Percentiles rank a stretch among this genome's conserved stretches.
Conservation (phyloP, 495 filamentous ascomycete genomes). For the Neurospora pannonica region DNA sequence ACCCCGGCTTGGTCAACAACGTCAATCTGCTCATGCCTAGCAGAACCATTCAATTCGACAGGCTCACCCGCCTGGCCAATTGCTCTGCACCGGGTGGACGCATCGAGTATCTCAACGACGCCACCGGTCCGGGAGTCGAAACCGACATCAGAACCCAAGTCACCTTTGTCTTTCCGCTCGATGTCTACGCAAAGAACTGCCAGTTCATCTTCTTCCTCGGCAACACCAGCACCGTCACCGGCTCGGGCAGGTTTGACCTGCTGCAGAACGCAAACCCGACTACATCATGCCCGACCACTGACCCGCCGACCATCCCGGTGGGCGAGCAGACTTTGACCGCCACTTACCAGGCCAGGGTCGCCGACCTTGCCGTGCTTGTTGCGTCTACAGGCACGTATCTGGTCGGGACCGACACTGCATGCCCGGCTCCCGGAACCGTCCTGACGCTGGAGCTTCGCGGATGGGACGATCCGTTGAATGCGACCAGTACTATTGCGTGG, state of each 20-base stretch:
- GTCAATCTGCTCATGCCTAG: not conserved
- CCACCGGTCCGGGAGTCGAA: not conserved
- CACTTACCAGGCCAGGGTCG: not conserved
- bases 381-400: not conserved
- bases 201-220: not conserved
- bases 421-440: not conserved
- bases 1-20: not conserved
- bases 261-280: not conserved
- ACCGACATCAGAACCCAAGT: not conserved
- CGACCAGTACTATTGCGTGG: not conserved
- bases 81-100: not conserved
- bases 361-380: not conserved
- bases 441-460: not conserved
- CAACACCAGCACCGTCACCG: not conserved
- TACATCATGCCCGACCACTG: not conserved
- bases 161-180: not conserved
- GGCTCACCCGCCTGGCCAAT: not conserved
- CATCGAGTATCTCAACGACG: not conserved
- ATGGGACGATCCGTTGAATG: not conserved
- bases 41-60: not conserved
- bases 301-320: not conserved
- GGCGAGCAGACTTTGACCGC: not conserved
- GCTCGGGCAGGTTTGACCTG: not conserved
- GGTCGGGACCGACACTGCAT: not conserved
- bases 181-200: not conserved